Conservation (phyloP, 805 yeast species). For the Candida insectorum region DNA sequence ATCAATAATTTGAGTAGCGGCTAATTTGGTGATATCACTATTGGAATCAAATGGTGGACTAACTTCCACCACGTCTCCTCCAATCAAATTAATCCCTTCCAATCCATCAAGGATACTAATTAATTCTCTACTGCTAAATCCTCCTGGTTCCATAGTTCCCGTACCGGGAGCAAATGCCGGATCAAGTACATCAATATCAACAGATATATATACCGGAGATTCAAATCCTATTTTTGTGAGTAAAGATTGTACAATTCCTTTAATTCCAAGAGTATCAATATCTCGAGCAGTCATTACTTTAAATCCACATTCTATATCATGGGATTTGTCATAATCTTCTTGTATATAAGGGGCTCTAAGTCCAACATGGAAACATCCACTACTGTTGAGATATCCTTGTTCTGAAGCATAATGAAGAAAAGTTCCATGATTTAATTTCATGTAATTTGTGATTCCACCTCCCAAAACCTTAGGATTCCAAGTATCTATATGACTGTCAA, state of each 20-base stretch:
- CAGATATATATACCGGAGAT: conserved; percentile 28
- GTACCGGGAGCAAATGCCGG: conserved; percentile 28
- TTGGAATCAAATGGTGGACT: conserved; percentile 26
- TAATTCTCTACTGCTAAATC: conserved; percentile 23
- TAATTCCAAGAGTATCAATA: conserved; percentile 38
- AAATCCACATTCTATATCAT: conserved; percentile 53
- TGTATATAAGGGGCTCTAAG: conserved; percentile 60
- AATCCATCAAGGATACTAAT: conserved; percentile 23
- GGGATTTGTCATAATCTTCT: conserved; percentile 29
- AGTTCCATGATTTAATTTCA: conserved; percentile 64
- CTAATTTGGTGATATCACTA: conserved; percentile 24
- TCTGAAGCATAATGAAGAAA: conserved; percentile 69
- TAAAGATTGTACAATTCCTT: conserved; percentile 29
- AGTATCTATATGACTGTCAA: conserved; percentile 69
- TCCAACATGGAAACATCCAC: conserved; percentile 58
- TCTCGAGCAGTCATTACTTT: conserved; percentile 44
- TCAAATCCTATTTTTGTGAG: conserved; percentile 33
- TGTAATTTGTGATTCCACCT: conserved; percentile 58
- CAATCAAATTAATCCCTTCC: conserved; percentile 25
- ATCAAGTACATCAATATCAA: conserved; percentile 26
- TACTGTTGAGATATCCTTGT: conserved; percentile 51
- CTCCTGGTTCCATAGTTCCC: conserved; percentile 27
- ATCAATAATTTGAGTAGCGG: conserved; percentile 24
- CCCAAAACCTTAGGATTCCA: conserved; percentile 65
- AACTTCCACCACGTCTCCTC: conserved; percentile 28